phyloP scores from a whole-genome alignment of 257 asterid species.

The Coffea canephora region DNA sequence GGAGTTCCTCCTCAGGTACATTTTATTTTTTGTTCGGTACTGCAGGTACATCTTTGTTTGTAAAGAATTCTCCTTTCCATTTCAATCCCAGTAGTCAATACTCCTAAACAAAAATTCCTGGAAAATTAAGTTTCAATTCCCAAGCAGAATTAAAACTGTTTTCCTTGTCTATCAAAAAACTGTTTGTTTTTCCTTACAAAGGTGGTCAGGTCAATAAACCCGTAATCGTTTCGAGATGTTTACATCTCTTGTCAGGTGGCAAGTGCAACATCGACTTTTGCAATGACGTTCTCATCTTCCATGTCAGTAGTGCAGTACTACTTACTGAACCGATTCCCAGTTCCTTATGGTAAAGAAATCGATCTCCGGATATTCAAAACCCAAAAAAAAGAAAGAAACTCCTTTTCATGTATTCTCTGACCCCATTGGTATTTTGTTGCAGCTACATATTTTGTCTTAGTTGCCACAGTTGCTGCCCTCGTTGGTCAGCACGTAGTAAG shows the following conservation, averaged over 20 bases:
- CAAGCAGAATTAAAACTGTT: no score
- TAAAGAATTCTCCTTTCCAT: background rate
- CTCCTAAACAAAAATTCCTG: no score
- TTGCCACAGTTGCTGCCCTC: slow-evolving; percentile 83
- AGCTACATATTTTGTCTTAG: slow-evolving; percentile 72
- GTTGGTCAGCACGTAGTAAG: slow-evolving; percentile 76
- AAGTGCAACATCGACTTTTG: slow-evolving; percentile 97
- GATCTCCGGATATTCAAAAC: no score
- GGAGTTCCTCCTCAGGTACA: slow-evolving; percentile 59
- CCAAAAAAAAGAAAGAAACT: background rate
- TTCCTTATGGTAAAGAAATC: slow-evolving; percentile 71
- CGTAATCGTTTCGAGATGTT: background rate
- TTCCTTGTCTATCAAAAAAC: no score
- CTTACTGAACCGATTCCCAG: slow-evolving; percentile 85
- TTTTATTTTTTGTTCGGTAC: background rate
- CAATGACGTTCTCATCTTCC: slow-evolving; percentile 97
- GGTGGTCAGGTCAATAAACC: background rate
- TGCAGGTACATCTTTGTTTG: background rate
- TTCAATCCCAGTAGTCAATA: no score
- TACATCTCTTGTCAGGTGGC: slow-evolving; percentile 43
- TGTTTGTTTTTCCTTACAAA: no score
- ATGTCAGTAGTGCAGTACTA: slow-evolving; percentile 96
- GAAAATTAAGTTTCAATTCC: no score
- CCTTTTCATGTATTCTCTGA: background rate
- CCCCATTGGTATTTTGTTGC: slow-evolving; percentile 2